Percentiles rank a stretch among this genome's conserved stretches.
Evolutionary conservation across 768 basidiomycete species (phyloP).

Genomic region (Mycena indigotica): DNA sequence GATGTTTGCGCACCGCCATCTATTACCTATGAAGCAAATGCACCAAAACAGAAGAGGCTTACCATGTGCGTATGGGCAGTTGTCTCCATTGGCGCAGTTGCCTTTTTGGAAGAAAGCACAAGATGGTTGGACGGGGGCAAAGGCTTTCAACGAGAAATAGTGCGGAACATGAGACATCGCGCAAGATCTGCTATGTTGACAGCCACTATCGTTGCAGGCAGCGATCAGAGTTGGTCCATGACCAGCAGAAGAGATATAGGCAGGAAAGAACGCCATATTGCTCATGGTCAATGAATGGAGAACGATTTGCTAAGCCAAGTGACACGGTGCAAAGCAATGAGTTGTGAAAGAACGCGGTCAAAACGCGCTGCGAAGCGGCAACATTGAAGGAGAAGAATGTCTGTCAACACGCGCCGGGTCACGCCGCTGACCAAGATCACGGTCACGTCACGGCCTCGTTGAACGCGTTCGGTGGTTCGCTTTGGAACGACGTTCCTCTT

Average conservation of each 20-base stretch:
- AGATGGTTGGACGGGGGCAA: background rate
- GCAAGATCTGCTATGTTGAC: conserved; percentile 15
- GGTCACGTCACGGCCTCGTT: background rate
- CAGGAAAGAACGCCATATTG: background rate
- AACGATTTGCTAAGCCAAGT: too few species aligned
- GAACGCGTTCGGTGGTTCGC: background rate
- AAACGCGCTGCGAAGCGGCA: too few species aligned
- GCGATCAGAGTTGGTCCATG: background rate
- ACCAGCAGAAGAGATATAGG: background rate
- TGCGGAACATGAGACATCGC: conserved; percentile 1
- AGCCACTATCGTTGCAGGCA: conserved; percentile 16
- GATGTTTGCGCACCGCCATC: background rate
- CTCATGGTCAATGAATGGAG: too few species aligned
- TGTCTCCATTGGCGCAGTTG: conserved; percentile 13
- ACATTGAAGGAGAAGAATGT: too few species aligned
- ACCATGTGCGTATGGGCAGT: conserved; percentile 16
- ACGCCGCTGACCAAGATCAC: background rate
- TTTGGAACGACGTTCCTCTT: too few species aligned
- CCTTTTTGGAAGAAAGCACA: conserved; percentile 12
- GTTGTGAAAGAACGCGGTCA: too few species aligned
- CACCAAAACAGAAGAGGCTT: too few species aligned
- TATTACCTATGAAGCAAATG: background rate
- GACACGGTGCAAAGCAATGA: too few species aligned
- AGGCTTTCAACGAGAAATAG: background rate
- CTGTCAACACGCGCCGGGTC: too few species aligned